A percentile compares a stretch with the other conserved stretches of the same genome.
Evolutionary conservation across 768 basidiomycete species (phyloP).

Genomic region (Lactarius quietus): DNA sequence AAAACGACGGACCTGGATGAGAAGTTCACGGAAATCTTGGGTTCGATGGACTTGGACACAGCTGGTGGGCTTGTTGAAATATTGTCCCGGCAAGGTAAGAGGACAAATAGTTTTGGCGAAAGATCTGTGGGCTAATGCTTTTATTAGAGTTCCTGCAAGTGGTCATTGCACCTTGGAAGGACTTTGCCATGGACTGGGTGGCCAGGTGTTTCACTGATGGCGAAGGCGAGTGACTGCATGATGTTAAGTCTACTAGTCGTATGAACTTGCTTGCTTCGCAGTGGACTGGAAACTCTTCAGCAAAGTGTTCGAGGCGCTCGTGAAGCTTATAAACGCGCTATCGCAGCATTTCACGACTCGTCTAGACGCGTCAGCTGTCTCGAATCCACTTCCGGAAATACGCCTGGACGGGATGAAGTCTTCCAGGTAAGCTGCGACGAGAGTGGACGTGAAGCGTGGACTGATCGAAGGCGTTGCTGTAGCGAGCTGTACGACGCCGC

Average conservation of each 20-base stretch:
- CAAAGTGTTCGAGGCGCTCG: constrained; percentile 40
- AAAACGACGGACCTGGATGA: constrained; percentile 53
- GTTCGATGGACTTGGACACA: constrained; percentile 47
- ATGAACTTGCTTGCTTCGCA: constrained; percentile 27
- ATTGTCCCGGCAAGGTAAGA: constrained; percentile 45
- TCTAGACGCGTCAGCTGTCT: constrained; percentile 29
- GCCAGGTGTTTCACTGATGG: constrained; percentile 34
- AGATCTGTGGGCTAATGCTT: not conserved
- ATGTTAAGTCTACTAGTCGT: not conserved
- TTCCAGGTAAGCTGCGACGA: constrained; percentile 14
- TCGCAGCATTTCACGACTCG: constrained; percentile 33
- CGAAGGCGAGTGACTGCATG: constrained; percentile 42
- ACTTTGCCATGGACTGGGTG: constrained; percentile 21
- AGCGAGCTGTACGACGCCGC: constrained; percentile 18
- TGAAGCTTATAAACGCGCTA: constrained; percentile 41
- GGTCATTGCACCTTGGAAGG: constrained; percentile 16
- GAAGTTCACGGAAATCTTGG: constrained; percentile 46
- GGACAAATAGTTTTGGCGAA: not conserved
- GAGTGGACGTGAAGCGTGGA: not conserved
- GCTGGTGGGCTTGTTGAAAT: constrained; percentile 53
- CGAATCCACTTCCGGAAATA: constrained; percentile 21
- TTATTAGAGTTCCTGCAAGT: constrained; percentile 15
- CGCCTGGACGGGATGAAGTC: constrained; percentile 12
- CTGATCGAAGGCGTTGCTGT: not conserved
- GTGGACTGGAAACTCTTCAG: constrained; percentile 57